A percentile compares a stretch with the other conserved stretches of the same genome.
Conservation (phyloP, 495 filamentous ascomycete species). For the Parmelia sp. region DNA sequence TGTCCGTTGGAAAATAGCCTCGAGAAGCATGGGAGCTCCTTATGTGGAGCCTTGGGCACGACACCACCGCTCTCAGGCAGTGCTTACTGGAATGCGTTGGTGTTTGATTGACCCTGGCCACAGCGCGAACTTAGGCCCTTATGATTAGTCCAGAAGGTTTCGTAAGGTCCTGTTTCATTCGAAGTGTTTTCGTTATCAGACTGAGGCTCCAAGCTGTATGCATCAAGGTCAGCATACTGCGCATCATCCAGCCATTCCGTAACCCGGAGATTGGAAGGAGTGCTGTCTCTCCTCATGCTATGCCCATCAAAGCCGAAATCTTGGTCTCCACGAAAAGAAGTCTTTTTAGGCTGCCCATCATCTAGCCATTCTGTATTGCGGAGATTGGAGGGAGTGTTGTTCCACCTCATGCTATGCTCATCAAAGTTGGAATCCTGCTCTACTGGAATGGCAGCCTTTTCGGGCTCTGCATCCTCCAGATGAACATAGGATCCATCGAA, state of each 20-base stretch:
- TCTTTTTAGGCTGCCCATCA: neutral
- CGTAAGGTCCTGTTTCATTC: constrained; percentile 2
- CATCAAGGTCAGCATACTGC: too few relatives aligned
- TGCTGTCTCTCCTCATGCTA: too few relatives aligned
- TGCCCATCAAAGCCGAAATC: too few relatives aligned
- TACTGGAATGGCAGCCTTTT: neutral
- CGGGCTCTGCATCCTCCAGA: constrained; percentile 5
- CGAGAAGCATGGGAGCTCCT: neutral
- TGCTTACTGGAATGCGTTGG: neutral
- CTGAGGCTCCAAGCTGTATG: constrained; percentile 5
- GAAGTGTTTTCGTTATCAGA: neutral
- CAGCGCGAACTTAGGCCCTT: neutral
- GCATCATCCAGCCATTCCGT: too few relatives aligned
- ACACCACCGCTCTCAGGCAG: neutral
- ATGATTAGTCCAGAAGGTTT: constrained; percentile 7
- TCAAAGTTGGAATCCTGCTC: neutral
- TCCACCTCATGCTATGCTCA: neutral
- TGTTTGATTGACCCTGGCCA: too few relatives aligned
- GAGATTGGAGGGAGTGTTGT: constrained; percentile 11
- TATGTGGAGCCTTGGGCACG: neutral
- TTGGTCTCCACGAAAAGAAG: neutral
- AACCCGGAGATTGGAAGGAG: too few relatives aligned
- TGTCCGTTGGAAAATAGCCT: neutral
- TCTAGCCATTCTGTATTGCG: constrained; percentile 3
- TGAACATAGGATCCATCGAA: constrained; percentile 15